Base-by-base conservation (phyloP, 2,329 filamentous ascomycete species). In the Exophiala alcalophila region DNA sequence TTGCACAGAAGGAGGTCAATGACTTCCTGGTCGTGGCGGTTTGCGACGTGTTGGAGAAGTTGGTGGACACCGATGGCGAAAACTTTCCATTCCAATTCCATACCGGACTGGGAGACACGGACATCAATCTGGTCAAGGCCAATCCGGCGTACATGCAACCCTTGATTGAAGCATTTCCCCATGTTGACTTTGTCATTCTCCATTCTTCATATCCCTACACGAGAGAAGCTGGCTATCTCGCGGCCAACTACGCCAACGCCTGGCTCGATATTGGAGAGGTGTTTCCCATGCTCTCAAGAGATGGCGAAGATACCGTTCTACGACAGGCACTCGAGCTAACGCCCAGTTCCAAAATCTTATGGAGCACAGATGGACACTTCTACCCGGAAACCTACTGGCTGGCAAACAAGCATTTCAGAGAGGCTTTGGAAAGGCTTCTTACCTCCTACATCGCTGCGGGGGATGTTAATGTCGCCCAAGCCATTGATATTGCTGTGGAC, bases 181-280 rank as follows among this genome's bases (percentile, higher is more conserved):
- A 71, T 0, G 78, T 91, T 0, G 82, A 84, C 0, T 82, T 94
- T 40, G 83, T 94, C 2, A 67, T 94, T 6, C 74, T 94, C 2
- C 86, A 94, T 59, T 81, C 86, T 0, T 78, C 85, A 2, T 94
- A 94, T 60, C 88, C 88, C 0, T 92, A 84, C 58, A 87, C 82
- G 0, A 76, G 81, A 25, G 85, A 92, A 63, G 78, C 83, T 0
- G 86, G 83, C 0, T 94, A 91, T 59, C 71, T 94, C 14, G 85
- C 87, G 0, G 78, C 77, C 1, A 80, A 85, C 15, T 92, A 89
- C 59, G 71, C 77, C 16, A 91, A 94, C 57, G 84, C 86, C 2
- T 92, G 88, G 59, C 77, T 87, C 9, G 88, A 94, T 58, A 78
- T 94, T 40, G 86, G 88, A 1, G 83, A 89, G 58, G 82, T 92